Percentiles rank a stretch among this genome's conserved stretches.
Evolutionary conservation across 768 basidiomycete species (phyloP).

Genomic region (Rhodotorula diobovata): DNA sequence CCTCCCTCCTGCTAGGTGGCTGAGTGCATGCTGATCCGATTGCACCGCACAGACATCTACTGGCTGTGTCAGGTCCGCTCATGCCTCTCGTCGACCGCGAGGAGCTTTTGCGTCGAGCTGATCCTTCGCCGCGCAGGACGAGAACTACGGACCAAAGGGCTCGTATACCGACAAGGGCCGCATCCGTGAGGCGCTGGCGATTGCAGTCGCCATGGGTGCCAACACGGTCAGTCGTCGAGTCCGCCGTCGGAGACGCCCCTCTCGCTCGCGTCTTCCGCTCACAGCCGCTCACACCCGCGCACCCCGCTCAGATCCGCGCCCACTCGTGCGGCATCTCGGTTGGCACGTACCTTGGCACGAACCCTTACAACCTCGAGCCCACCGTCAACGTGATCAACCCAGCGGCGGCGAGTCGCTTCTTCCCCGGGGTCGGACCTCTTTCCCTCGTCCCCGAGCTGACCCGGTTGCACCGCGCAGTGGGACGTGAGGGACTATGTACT

Average conservation of each 20-base stretch:
- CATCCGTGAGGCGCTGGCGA: conserved; percentile 38
- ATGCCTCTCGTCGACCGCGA: background rate
- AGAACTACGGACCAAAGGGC: conserved; percentile 28
- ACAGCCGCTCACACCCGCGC: background rate
- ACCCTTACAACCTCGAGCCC: conserved; percentile 43
- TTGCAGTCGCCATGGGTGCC: conserved; percentile 41
- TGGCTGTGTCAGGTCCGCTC: conserved; percentile 35
- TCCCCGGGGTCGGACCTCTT: background rate
- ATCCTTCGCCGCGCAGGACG: background rate
- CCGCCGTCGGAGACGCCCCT: too few species aligned
- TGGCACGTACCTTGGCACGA: conserved; percentile 22
- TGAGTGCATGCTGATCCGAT: too few species aligned
- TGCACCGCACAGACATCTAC: conserved; percentile 24
- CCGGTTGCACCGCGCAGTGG: background rate
- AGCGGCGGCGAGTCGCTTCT: conserved; percentile 23
- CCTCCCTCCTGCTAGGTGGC: background rate
- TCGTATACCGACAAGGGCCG: conserved; percentile 33
- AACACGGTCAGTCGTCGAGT: conserved; percentile 41
- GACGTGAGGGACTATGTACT: conserved; percentile 19
- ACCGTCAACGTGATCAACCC: conserved; percentile 40
- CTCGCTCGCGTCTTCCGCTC: background rate
- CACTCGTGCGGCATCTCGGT: conserved; percentile 42
- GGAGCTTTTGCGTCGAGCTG: too few species aligned
- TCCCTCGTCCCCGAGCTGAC: background rate
- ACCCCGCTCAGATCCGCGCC: conserved; percentile 12